phyloP scores from a whole-genome alignment of 2,329 filamentous ascomycete genomes.

The Colletotrichum sp. region DNA sequence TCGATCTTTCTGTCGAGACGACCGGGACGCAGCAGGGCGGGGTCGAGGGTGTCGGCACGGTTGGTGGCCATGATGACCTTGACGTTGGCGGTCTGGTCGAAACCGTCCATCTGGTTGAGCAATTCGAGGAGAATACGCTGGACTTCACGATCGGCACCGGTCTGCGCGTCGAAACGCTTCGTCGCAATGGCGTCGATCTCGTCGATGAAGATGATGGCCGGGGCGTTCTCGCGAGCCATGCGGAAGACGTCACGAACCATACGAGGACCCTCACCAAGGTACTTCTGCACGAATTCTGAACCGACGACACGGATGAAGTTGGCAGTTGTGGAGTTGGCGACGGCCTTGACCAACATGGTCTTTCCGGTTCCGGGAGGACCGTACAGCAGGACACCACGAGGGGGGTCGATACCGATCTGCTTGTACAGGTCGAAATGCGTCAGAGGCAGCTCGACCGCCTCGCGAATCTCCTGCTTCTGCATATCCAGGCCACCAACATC shows the following conservation, averaged over 20 bases:
- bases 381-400: slow-evolving; percentile 93
- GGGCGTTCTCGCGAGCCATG: slow-evolving; percentile 98
- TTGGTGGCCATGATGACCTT: slow-evolving; percentile 99
- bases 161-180: slow-evolving; percentile 98
- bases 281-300: slow-evolving; percentile 93
- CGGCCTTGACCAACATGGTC: slow-evolving; percentile 89
- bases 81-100: slow-evolving; percentile 98
- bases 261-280: slow-evolving; percentile 89
- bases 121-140: slow-evolving; percentile 97
- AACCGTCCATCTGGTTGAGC: slow-evolving; percentile 99
- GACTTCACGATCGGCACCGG: slow-evolving; percentile 95
- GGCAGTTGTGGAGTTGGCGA: slow-evolving; percentile 89
- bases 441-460: slow-evolving; percentile 94
- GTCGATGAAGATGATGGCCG: slow-evolving; percentile 99
- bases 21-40: slow-evolving; percentile 90
- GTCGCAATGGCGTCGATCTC: slow-evolving; percentile 99
- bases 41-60: slow-evolving; percentile 95
- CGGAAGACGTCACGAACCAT: slow-evolving; percentile 99
- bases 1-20: slow-evolving; percentile 98
- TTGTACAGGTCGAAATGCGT: slow-evolving; percentile 99
- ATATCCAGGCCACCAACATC: slow-evolving; percentile 98
- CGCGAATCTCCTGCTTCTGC: slow-evolving; percentile 99
- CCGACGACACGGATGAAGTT: slow-evolving; percentile 93
- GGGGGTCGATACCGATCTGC: slow-evolving; percentile 98
- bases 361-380: slow-evolving; percentile 71